phyloP scores from a whole-genome alignment of 768 basidiomycete genomes.

The Leccinum aurantiacum region DNA sequence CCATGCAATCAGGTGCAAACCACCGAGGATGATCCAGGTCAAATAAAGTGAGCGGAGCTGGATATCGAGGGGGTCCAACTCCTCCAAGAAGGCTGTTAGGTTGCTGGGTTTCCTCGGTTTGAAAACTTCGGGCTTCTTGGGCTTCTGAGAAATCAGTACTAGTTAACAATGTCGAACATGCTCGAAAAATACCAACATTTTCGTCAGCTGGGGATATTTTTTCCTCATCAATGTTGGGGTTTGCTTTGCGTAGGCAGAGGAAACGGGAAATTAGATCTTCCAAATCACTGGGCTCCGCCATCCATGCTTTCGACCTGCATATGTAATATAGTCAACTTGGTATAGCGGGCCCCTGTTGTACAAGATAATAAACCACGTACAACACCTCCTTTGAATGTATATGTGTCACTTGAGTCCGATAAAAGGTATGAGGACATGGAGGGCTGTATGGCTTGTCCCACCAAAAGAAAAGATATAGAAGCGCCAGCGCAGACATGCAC shows the following conservation, averaged over 20 bases:
- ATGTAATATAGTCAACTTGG: not conserved
- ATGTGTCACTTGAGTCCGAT: not conserved
- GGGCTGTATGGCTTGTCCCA: not conserved
- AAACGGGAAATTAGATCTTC: not conserved
- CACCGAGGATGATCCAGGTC: not conserved
- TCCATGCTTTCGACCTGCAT: not conserved
- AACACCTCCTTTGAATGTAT: not conserved
- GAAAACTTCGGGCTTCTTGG: not conserved
- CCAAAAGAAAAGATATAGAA: not conserved
- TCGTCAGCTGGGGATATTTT: not conserved
- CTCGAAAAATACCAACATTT: not conserved
- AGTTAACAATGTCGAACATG: not conserved
- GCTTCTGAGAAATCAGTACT: not conserved
- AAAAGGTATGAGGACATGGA: not conserved
- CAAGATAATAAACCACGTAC: not conserved
- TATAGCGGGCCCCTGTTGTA: not conserved
- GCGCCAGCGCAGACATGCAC: not conserved
- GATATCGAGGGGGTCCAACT: not conserved
- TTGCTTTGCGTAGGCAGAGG: not conserved
- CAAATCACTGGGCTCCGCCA: not conserved
- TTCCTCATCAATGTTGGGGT: not conserved
- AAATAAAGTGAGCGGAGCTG: not conserved
- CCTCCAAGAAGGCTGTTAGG: not conserved
- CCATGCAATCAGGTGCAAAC: not conserved
- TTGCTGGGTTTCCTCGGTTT: not conserved